Evolutionary conservation across 306 rosid genomes (phyloP).

Genomic region (Quercus glauca): DNA sequence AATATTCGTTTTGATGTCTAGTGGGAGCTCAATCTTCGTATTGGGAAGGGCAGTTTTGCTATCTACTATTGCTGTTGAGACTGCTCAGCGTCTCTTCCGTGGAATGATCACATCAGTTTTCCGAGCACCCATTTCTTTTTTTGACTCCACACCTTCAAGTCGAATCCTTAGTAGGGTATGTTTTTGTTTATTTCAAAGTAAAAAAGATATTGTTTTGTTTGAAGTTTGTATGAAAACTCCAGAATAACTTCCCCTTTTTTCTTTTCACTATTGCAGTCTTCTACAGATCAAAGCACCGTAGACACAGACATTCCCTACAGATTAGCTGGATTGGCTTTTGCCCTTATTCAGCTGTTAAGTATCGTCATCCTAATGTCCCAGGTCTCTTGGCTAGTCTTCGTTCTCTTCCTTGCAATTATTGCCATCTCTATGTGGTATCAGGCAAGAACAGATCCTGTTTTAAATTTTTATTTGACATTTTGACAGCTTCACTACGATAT

Average conservation of each 20-base stretch:
- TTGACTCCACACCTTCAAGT: conserved; percentile 85
- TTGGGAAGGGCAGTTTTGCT: conserved; percentile 79
- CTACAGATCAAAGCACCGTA: conserved; percentile 83
- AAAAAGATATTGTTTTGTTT: neutral
- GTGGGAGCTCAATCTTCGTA: conserved; percentile 81
- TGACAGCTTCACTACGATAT: neutral
- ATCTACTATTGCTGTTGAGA: conserved; percentile 68
- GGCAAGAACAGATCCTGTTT: conserved; percentile 30
- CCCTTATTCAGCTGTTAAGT: conserved; percentile 75
- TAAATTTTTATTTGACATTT: neutral
- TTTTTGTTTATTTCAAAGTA: neutral
- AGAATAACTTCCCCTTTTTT: neutral
- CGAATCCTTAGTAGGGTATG: conserved; percentile 56
- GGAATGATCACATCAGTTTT: conserved; percentile 77
- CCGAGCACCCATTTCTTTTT: conserved; percentile 80
- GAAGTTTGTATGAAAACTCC: neutral
- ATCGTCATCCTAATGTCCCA: conserved; percentile 69
- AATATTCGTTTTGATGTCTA: conserved; percentile 58
- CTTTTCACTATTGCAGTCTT: conserved; percentile 50
- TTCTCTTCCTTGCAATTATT: conserved; percentile 53
- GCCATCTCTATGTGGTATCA: conserved; percentile 77
- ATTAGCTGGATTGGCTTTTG: conserved; percentile 84
- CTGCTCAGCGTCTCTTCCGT: conserved; percentile 68
- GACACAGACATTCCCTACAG: conserved; percentile 84
- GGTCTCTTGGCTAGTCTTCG: conserved; percentile 79